Conservation (phyloP, 257 asterid genomes). For the Fraxinus excelsior region DNA sequence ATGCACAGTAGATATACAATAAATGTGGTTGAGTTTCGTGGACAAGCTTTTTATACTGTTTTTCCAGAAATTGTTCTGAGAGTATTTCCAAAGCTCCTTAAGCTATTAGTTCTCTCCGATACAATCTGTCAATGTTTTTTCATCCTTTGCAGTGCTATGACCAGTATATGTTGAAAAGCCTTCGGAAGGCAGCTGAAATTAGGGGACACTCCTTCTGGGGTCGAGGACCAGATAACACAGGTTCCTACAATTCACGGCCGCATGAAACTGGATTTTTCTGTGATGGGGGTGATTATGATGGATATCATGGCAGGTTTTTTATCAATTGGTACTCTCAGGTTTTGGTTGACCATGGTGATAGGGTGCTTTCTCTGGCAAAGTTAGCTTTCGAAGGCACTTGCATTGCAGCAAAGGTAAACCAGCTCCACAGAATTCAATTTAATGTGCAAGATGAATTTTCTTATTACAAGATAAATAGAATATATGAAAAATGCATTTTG, state of each 20-base stretch:
- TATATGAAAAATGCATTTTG: neutral
- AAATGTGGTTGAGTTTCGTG: neutral
- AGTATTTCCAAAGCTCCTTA: neutral
- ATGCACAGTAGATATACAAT: neutral
- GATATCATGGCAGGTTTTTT: conserved; percentile 66
- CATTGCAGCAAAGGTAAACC: conserved; percentile 59
- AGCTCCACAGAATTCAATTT: neutral
- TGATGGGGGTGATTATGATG: conserved; percentile 71
- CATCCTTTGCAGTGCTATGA: conserved; percentile 73
- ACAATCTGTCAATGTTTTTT: neutral
- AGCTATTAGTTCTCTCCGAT: neutral
- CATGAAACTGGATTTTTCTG: conserved; percentile 70
- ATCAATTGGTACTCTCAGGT: conserved; percentile 63
- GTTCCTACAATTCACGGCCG: conserved; percentile 66
- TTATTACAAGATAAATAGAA: neutral
- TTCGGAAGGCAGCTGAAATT: conserved; percentile 71
- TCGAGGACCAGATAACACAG: conserved; percentile 62
- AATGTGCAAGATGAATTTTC: neutral
- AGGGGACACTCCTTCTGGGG: conserved; percentile 88
- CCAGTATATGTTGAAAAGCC: conserved; percentile 68
- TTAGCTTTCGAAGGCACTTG: conserved; percentile 62
- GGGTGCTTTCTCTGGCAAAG: conserved; percentile 64
- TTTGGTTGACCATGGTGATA: conserved; percentile 61
- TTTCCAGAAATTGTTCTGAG: neutral
- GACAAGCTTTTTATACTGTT: neutral